Base-by-base conservation (phyloP, 208 protist species). In the Angomonas desouzai region DNA sequence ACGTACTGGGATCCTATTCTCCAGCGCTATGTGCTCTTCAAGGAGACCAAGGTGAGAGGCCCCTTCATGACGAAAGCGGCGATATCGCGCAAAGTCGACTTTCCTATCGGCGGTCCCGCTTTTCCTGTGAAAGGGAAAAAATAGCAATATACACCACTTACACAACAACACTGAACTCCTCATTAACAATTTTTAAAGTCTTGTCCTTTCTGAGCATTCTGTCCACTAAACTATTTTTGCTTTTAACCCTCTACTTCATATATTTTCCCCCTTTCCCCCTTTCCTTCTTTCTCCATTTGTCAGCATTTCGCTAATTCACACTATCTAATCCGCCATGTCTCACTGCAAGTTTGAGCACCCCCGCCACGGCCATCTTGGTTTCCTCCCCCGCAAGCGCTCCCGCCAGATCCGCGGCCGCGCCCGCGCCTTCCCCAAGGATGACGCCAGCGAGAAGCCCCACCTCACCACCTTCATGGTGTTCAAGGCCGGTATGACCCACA, bases 401-500 rank as follows among this genome's bases (percentile, higher is more conserved):
- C 67, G 77, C 62, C 91, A 90, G 78, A 86, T 96, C 68, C 92
- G 94, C 71, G 98, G 98, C 66, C 84, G 85, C 66, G 81, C 96
- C 28, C 92, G 91, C 63, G 74, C 83, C 36, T 99, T 98, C 92
- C 97, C 96, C 51, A 98, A 97, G 87, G 98, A 99, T 79, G 87
- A 99, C 72, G 59, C 79, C 28, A 81, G 67, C 11, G 82, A 97
- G 81, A 85, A 93, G 65, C 91, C 91, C 45, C 98, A 99, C 89
- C 91, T 99, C 51, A 99, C 98, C 33, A 98, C 95, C 64, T 96
- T 96, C 93, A 89, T 99, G 73, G 98, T 92, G 74, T 99, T 98
- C 96, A 99, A 99, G 95, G 98, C 98, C 55, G 98, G 98, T 81
- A 99, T 98, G 97, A 99, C 98, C 47, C 98, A 99, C 96, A 96